Conservation (phyloP, 202 grass and related monocot species). For the Schoenoplectus triqueter region DNA sequence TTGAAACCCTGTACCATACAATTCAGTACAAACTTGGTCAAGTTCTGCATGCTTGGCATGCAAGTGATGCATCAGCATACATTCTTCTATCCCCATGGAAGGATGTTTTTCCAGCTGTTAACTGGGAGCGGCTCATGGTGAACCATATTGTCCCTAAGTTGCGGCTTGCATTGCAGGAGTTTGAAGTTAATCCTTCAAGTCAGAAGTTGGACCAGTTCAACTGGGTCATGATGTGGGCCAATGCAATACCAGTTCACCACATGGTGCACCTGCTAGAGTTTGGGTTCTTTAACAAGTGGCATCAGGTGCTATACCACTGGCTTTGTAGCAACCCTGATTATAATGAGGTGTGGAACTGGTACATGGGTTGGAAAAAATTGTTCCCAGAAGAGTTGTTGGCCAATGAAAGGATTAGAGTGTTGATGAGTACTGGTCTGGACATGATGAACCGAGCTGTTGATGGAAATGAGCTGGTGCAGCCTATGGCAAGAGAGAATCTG, state of each 20-base stretch:
- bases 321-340: conserved; percentile 84
- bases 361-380: conserved; percentile 76
- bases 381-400: conserved; percentile 88
- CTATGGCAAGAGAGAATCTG: conserved; percentile 69
- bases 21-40: conserved; percentile 84
- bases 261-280: conserved; percentile 88
- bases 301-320: conserved; percentile 84
- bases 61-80: conserved; percentile 74
- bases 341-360: conserved; percentile 91
- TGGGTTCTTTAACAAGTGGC: conserved; percentile 96
- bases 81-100: conserved; percentile 88
- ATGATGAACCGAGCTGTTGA: conserved; percentile 96
- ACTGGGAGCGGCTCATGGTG: conserved; percentile 84
- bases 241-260: conserved; percentile 75
- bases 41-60: conserved; percentile 83
- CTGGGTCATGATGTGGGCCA: conserved; percentile 92
- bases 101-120: conserved; percentile 79
- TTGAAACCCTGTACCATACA: conserved; percentile 72
- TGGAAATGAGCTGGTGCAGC: conserved; percentile 71
- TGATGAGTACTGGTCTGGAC: conserved; percentile 72
- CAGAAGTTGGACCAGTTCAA: conserved; percentile 85
- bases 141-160: conserved; percentile 83
- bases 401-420: conserved; percentile 75
- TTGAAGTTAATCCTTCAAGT: conserved; percentile 85
- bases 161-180: conserved; percentile 64